Evolutionary conservation across 2,329 filamentous ascomycete species (phyloP).

Genomic region (Hirsutella thompsonii): DNA sequence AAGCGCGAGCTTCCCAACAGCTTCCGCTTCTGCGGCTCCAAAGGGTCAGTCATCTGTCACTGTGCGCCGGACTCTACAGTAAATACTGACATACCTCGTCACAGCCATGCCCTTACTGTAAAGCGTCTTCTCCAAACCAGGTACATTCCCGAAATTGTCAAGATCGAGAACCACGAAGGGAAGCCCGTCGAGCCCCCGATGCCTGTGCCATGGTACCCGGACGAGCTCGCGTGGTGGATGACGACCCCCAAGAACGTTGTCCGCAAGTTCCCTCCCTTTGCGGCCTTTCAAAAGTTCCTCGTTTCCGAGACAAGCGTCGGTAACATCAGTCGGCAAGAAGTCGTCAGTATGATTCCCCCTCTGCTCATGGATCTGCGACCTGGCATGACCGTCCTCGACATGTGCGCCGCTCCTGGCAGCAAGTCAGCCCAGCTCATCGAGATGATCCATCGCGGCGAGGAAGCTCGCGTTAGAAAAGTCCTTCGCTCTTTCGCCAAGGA

Average conservation of each 20-base stretch:
- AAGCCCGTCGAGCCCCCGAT: conserved; percentile 68
- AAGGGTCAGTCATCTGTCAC: conserved; percentile 44
- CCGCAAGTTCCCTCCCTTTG: conserved; percentile 85
- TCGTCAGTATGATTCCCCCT: conserved; percentile 98
- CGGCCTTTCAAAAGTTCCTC: conserved; percentile 92
- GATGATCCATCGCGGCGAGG: conserved; percentile 86
- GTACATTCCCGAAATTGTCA: conserved; percentile 83
- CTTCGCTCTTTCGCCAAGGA: conserved; percentile 50
- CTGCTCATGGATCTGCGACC: conserved; percentile 83
- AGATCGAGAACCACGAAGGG: conserved; percentile 73
- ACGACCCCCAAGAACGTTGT: conserved; percentile 94
- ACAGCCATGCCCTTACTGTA: conserved; percentile 78
- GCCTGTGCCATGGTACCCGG: conserved; percentile 84
- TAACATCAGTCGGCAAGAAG: conserved; percentile 94
- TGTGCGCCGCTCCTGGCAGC: conserved; percentile 93
- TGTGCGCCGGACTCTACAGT: neutral
- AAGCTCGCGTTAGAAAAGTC: conserved; percentile 66
- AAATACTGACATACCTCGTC: neutral
- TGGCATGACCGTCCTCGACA: conserved; percentile 84
- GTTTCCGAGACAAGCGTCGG: conserved; percentile 95
- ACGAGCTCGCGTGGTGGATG: conserved; percentile 94
- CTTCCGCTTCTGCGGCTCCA: conserved; percentile 93
- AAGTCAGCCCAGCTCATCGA: conserved; percentile 94
- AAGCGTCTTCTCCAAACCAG: conserved; percentile 76
- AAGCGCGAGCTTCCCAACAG: conserved; percentile 85